Evolutionary conservation across 169 alveolate species (phyloP).

Genomic region (Pseudocohnilembus persalinus): DNA sequence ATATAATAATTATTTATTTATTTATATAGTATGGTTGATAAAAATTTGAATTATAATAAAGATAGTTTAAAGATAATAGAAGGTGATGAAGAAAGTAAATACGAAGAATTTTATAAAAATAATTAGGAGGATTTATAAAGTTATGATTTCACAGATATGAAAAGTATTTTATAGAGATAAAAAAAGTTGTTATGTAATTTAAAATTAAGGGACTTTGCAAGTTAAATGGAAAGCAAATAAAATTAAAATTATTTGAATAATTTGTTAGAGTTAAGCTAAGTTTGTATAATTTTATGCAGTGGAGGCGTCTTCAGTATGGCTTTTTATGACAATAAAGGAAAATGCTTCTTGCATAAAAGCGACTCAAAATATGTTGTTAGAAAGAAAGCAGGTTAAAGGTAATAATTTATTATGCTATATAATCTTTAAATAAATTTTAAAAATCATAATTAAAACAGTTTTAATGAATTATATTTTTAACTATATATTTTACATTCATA

Average conservation of each 20-base stretch:
- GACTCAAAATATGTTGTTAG: constrained; percentile 76
- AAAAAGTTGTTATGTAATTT: constrained; percentile 24
- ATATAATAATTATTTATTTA: too few species aligned
- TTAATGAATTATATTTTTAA: too few species aligned
- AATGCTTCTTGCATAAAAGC: constrained; percentile 57
- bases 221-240: neutral
- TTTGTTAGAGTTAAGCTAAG: constrained; percentile 7
- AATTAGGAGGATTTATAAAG: constrained; percentile 4
- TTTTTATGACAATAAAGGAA: constrained; percentile 48
- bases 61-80: neutral
- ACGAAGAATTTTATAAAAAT: constrained; percentile 29
- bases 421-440: too few species aligned
- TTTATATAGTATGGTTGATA: constrained; percentile 34
- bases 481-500: too few species aligned
- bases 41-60: constrained; percentile 11
- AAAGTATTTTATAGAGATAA: constrained; percentile 33
- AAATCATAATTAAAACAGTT: too few species aligned
- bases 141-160: constrained; percentile 36
- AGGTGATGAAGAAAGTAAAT: constrained; percentile 20
- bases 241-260: constrained; percentile 21
- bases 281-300: constrained; percentile 62
- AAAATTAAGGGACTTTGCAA: constrained; percentile 12
- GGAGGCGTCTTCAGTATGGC: constrained; percentile 72
- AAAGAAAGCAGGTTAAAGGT: constrained; percentile 71
- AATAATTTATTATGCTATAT: constrained; percentile 20